Conservation (phyloP, 164 flowering plant species). For the Stephania yunnanensis region DNA sequence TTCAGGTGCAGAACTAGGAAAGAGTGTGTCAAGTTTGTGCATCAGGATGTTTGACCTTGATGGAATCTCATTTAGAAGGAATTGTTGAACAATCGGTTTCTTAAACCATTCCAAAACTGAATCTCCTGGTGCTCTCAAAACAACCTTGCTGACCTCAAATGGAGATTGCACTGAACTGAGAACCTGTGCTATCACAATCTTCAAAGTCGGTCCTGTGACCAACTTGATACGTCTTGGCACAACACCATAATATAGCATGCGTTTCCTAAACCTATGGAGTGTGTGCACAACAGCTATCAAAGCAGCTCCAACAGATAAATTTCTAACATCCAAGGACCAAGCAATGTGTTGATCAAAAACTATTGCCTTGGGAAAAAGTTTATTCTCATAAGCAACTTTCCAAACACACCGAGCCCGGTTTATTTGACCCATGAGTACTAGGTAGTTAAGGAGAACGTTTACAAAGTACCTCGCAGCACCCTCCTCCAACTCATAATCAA, state of each 20-base stretch:
- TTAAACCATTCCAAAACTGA: slow-evolving; percentile 95
- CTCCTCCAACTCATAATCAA: slow-evolving; percentile 87
- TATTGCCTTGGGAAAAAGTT: slow-evolving; percentile 93
- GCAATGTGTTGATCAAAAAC: slow-evolving; percentile 98
- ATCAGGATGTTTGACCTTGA: slow-evolving; percentile 84
- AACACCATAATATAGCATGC: slow-evolving; percentile 94
- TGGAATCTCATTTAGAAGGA: slow-evolving; percentile 91
- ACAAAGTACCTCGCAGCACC: slow-evolving; percentile 86
- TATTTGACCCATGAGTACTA: slow-evolving; percentile 95
- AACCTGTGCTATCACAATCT: slow-evolving; percentile 87
- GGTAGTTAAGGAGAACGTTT: slow-evolving; percentile 91
- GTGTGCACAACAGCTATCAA: slow-evolving; percentile 93
- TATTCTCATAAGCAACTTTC: slow-evolving; percentile 97
- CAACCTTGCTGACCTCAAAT: slow-evolving; percentile 97
- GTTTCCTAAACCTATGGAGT: slow-evolving; percentile 88
- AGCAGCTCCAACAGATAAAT: slow-evolving; percentile 95
- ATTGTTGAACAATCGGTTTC: slow-evolving; percentile 95
- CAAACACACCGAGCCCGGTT: slow-evolving; percentile 95
- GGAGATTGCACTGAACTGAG: slow-evolving; percentile 87
- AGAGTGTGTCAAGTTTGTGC: slow-evolving; percentile 84
- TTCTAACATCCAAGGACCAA: slow-evolving; percentile 97
- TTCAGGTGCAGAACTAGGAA: slow-evolving; percentile 94
- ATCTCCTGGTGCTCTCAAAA: slow-evolving; percentile 88
- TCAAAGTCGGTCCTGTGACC: slow-evolving; percentile 92
- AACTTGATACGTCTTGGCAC: slow-evolving; percentile 88